Conservation (phyloP, 192 early-diverging fungal genomes). For the Coemansia aciculifera region DNA sequence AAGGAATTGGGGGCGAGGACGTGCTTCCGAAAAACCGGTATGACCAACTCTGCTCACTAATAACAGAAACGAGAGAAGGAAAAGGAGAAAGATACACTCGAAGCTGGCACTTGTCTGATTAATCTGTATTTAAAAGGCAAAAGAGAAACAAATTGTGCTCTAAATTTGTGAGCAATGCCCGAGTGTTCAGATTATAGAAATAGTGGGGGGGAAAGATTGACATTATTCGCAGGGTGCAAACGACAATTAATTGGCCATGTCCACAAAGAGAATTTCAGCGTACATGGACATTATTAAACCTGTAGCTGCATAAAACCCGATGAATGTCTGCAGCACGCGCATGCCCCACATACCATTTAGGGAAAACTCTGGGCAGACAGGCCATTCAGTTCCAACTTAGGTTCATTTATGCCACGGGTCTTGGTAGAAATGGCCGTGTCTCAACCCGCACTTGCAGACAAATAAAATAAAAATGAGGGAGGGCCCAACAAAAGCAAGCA, state of each 20-base stretch:
- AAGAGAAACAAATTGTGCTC: not conserved
- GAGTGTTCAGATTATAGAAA: not conserved
- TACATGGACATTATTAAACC: constrained; percentile 1
- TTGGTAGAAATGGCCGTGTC: not conserved
- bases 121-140: not conserved
- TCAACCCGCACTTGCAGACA: not conserved
- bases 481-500: not conserved
- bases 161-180: not conserved
- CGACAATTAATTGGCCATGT: not conserved
- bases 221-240: not conserved
- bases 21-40: not conserved
- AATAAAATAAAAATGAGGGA: not conserved
- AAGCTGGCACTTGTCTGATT: not conserved
- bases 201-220: not conserved
- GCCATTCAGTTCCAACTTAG: not conserved
- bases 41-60: not conserved
- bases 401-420: not conserved
- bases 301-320: constrained; percentile 1
- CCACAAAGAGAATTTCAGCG: not conserved
- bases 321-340: not conserved
- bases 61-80: not conserved
- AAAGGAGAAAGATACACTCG: not conserved
- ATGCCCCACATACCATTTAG: not conserved
- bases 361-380: not conserved
- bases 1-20: not conserved